Evolutionary conservation across 2,329 filamentous ascomycete genomes (phyloP).

Genomic region (Meredithiella fracta): DNA sequence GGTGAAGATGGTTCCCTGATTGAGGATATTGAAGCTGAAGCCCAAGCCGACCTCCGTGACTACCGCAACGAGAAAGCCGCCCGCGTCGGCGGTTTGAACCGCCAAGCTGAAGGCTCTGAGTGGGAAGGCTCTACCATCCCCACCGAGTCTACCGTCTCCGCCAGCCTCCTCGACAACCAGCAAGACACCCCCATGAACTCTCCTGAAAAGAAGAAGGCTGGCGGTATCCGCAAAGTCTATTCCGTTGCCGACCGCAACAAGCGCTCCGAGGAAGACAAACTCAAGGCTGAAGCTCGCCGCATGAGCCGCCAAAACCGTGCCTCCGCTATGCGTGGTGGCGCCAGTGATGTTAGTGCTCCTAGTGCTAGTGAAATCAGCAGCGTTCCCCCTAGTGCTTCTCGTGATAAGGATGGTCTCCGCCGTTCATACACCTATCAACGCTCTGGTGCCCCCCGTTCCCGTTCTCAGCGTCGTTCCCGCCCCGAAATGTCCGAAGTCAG

Average conservation of each 20-base stretch:
- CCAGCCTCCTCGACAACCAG: conserved; percentile 43
- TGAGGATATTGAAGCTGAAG: conserved; percentile 45
- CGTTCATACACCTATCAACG: conserved; percentile 40
- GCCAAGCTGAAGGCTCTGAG: conserved; percentile 56
- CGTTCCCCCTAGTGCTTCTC: conserved; percentile 3
- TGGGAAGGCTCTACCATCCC: conserved; percentile 62
- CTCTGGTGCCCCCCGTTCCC: conserved; percentile 17
- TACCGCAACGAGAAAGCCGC: conserved; percentile 81
- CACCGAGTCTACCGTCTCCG: conserved; percentile 44
- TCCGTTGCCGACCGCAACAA: conserved; percentile 39
- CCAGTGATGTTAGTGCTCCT: conserved; percentile 6
- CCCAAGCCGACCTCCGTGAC: conserved; percentile 53
- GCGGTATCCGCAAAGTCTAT: conserved; percentile 45
- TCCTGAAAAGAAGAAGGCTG: conserved; percentile 28
- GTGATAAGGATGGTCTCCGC: conserved; percentile 18
- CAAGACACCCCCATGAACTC: conserved; percentile 40
- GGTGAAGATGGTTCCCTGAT: conserved; percentile 41
- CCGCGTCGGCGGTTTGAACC: conserved; percentile 77
- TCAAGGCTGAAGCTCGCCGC: conserved; percentile 38
- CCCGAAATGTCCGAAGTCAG: conserved; percentile 16
- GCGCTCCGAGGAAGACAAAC: conserved; percentile 35
- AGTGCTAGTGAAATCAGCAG: conserved; percentile 3
- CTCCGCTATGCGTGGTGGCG: conserved; percentile 12
- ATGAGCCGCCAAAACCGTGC: conserved; percentile 36
- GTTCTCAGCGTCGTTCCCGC: conserved; percentile 18